phyloP scores from a whole-genome alignment of 331 rosid species.

The Cydonia oblonga region DNA sequence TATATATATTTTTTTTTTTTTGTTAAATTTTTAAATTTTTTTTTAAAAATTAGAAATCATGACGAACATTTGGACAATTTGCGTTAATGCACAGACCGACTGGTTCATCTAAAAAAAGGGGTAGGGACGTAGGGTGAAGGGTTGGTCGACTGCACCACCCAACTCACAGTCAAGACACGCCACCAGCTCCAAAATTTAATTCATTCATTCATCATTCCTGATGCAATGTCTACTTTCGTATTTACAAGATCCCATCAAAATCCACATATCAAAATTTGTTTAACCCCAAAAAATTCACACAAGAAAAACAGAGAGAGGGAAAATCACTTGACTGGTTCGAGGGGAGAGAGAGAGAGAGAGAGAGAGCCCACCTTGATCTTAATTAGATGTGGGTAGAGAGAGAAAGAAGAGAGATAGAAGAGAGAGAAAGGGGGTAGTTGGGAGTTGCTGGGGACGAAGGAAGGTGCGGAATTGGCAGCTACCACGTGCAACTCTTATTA shows the following conservation, averaged over 20 bases:
- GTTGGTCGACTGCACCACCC: constrained; percentile 35
- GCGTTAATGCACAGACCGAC: constrained; percentile 15
- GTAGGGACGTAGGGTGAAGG: constrained; percentile 24
- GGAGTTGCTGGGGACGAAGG: constrained; percentile 22
- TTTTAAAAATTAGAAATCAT: too few species aligned
- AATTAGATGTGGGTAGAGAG: not conserved
- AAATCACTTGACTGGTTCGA: not conserved
- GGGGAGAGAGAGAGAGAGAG: not conserved
- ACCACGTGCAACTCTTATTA: constrained; percentile 61
- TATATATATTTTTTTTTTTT: not conserved
- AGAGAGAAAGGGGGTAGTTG: constrained; percentile 34
- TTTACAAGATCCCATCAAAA: too few species aligned
- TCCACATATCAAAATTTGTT: not conserved
- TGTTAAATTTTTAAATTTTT: too few species aligned
- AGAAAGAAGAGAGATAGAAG: not conserved
- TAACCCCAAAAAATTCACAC: not conserved
- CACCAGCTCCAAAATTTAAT: constrained; percentile 1
- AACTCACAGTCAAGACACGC: constrained; percentile 28
- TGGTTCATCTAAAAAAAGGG: not conserved
- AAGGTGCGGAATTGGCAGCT: constrained; percentile 33
- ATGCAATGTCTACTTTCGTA: not conserved
- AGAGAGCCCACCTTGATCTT: not conserved
- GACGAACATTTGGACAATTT: too few species aligned
- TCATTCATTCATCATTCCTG: not conserved
- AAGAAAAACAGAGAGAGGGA: not conserved